These are phyloP conservation scores for Candida gigantensis DNA, from an alignment of 1,139 yeast species.

Conservation along the genomic window DNA sequence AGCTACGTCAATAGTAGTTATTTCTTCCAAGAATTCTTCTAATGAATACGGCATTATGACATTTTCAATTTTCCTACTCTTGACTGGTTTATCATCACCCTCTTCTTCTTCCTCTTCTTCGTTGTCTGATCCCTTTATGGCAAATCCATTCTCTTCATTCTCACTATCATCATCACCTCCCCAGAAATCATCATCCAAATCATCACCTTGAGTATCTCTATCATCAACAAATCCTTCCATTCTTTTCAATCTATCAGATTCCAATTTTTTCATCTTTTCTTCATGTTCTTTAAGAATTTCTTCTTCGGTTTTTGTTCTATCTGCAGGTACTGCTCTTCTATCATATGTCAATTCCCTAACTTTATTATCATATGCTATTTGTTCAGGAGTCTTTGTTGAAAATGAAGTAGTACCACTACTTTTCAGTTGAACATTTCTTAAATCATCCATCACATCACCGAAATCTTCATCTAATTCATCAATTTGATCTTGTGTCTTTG, in stretches of 20 bases:
- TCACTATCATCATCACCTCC: slow-evolving; percentile 54
- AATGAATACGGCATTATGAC: slow-evolving; percentile 60
- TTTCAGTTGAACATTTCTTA: slow-evolving; percentile 41
- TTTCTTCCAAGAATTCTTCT: slow-evolving; percentile 44
- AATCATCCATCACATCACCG: slow-evolving; percentile 62
- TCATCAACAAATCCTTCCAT: slow-evolving; percentile 69
- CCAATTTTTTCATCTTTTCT: slow-evolving; percentile 67
- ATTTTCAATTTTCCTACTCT: slow-evolving; percentile 15
- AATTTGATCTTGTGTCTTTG: slow-evolving; percentile 68
- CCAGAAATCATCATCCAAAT: slow-evolving; percentile 63
- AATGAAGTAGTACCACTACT: slow-evolving; percentile 22
- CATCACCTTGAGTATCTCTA: slow-evolving; percentile 65
- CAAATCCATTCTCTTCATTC: slow-evolving; percentile 34
- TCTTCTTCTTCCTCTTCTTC: slow-evolving; percentile 26
- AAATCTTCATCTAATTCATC: slow-evolving; percentile 78
- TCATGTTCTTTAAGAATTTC: slow-evolving; percentile 72
- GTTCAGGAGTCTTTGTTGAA: slow-evolving; percentile 43
- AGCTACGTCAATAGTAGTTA: slow-evolving; percentile 29
- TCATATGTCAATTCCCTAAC: slow-evolving; percentile 83
- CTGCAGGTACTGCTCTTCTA: slow-evolving; percentile 92
- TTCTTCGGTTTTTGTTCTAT: slow-evolving; percentile 89
- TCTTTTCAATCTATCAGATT: slow-evolving; percentile 74
- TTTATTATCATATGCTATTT: slow-evolving; percentile 68
- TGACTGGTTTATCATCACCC: slow-evolving; percentile 12
- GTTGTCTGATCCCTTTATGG: slow-evolving; percentile 19